phyloP scores from a whole-genome alignment of 768 basidiomycete genomes.

The Pholiota microspora region DNA sequence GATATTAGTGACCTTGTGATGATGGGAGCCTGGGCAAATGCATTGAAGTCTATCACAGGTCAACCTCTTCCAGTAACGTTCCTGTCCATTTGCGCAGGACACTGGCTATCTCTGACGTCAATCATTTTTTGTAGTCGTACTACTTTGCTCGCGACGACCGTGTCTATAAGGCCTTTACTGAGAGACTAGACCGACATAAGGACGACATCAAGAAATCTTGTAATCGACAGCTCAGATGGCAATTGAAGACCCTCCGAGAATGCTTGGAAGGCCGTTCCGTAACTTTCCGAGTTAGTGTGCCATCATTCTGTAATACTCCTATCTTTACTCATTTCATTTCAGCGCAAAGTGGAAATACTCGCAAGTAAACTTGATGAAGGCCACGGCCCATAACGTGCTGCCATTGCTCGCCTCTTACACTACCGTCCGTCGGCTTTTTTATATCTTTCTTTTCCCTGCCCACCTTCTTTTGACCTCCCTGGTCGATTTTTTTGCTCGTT shows the following conservation, averaged over 20 bases:
- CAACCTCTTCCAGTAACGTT: constrained; percentile 67
- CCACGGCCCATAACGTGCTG: constrained; percentile 39
- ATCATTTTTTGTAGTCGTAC: constrained; percentile 52
- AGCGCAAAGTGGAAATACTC: constrained; percentile 68
- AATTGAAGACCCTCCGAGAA: constrained; percentile 60
- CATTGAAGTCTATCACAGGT: constrained; percentile 52
- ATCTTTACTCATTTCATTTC: background rate
- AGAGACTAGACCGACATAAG: constrained; percentile 43
- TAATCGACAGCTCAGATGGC: constrained; percentile 64
- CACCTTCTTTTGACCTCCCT: background rate
- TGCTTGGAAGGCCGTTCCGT: constrained; percentile 65
- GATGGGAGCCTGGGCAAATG: constrained; percentile 78
- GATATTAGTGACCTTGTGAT: constrained; percentile 63
- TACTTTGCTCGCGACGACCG: constrained; percentile 94
- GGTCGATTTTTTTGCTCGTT: constrained; percentile 50
- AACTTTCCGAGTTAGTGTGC: constrained; percentile 58
- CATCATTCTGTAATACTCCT: background rate
- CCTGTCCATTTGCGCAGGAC: constrained; percentile 45
- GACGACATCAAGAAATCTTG: constrained; percentile 45
- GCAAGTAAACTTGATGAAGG: constrained; percentile 63
- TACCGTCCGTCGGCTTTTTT: background rate
- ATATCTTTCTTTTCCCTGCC: background rate
- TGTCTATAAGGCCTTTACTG: constrained; percentile 68
- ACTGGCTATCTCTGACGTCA: background rate
- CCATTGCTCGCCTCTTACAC: background rate